These are phyloP conservation scores for Oryza meyeriana DNA, from an alignment of 176 grass and related monocot genomes.

Conservation along the genomic window DNA sequence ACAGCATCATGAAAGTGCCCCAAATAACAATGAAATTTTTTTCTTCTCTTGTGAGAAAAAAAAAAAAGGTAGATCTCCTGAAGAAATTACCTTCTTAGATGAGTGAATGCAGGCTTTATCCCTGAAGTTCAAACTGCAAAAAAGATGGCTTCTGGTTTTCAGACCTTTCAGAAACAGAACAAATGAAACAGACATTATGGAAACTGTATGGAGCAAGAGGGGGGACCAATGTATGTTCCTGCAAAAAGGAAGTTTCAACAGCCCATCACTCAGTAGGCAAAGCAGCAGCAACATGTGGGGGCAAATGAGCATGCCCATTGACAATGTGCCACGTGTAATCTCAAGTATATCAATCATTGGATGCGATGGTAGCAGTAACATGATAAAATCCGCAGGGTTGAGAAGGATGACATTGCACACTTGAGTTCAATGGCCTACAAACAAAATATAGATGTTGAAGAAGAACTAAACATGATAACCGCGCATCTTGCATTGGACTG, in stretches of 20 bases:
- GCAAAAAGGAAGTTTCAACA: constrained; percentile 29
- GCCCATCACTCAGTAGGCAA: constrained; percentile 20
- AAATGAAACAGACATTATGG: not conserved
- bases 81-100: not conserved
- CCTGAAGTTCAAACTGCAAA: not conserved
- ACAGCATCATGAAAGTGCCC: not conserved
- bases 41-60: not conserved
- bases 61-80: not conserved
- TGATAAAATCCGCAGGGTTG: not conserved
- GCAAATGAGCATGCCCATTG: not conserved
- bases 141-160: not conserved
- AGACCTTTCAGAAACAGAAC: not conserved
- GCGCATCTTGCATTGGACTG: not conserved
- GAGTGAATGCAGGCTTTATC: not conserved
- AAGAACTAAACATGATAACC: not conserved
- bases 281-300: constrained; percentile 23
- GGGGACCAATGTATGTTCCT: constrained; percentile 17
- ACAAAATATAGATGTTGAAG: not conserved
- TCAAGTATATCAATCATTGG: not conserved
- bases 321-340: not conserved
- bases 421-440: not conserved
- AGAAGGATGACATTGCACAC: not conserved
- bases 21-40: not conserved
- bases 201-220: not conserved
- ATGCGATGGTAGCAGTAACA: not conserved